Percentiles rank a stretch among this genome's conserved stretches.
Evolutionary conservation across 2,329 filamentous ascomycete genomes (phyloP).

Genomic region (Endoconidiophora laricicola): DNA sequence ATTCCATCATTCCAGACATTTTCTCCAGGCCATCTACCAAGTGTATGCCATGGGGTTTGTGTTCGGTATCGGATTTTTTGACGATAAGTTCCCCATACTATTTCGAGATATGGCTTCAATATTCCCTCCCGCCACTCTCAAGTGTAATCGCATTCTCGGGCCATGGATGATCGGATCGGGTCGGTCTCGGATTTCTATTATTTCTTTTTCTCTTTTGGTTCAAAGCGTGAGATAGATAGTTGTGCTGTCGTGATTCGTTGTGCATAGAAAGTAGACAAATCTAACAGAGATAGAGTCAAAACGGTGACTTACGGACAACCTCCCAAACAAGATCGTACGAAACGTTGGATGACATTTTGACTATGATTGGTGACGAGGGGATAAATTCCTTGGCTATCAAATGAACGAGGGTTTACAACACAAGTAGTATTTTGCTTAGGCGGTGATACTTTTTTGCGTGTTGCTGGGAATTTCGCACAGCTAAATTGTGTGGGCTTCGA

Average conservation of each 20-base stretch:
- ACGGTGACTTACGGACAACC: slow-evolving; percentile 65
- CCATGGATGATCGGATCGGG: neutral
- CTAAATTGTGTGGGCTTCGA: slow-evolving; percentile 12
- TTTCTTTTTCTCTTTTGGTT: neutral
- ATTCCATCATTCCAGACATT: no score
- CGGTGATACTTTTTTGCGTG: slow-evolving; percentile 12
- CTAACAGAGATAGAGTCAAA: neutral
- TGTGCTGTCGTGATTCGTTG: no score
- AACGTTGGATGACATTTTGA: slow-evolving; percentile 50
- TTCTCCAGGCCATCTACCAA: no score
- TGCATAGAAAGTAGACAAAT: neutral
- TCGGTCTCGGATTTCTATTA: neutral
- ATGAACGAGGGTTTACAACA: slow-evolving; percentile 6
- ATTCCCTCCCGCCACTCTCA: no score
- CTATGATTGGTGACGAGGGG: slow-evolving; percentile 16
- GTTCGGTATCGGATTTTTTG: no score
- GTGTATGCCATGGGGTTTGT: no score
- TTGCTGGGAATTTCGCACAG: slow-evolving; percentile 9
- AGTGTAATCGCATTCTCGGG: no score
- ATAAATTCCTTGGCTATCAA: slow-evolving; percentile 11
- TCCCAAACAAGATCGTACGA: slow-evolving; percentile 90
- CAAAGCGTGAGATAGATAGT: no score
- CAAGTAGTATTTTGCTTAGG: slow-evolving; percentile 7
- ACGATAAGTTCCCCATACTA: no score
- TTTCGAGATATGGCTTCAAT: no score